Percentiles rank a stretch among this genome's conserved stretches.
Conservation (phyloP, 495 filamentous ascomycete genomes). For the Tuber melanosporum region DNA sequence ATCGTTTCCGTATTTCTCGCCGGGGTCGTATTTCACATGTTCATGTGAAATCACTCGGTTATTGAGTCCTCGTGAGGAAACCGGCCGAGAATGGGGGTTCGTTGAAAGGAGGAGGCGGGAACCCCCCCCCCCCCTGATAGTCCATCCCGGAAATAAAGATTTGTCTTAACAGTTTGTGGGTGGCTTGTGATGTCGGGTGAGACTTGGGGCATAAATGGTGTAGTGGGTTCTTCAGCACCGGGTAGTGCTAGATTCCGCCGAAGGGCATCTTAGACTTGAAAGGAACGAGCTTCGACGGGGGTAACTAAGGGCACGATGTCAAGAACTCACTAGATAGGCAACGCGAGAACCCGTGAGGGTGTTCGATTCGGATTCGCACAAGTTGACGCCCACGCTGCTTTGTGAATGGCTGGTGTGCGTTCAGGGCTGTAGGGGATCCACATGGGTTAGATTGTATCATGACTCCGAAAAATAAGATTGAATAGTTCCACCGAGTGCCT, state of each 20-base stretch:
- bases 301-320: not conserved
- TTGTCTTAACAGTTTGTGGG: not conserved
- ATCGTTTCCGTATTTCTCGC: not conserved
- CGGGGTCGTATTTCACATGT: not conserved
- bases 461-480: not conserved
- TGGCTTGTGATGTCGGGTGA: not conserved
- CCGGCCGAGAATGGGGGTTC: not conserved
- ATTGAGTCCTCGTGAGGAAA: not conserved
- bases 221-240: not conserved
- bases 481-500: not conserved
- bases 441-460: not conserved
- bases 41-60: not conserved
- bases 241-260: not conserved
- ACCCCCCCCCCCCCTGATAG: not conserved
- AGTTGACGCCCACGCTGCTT: not conserved
- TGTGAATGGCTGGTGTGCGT: not conserved
- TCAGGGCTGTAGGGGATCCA: not conserved
- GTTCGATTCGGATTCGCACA: not conserved
- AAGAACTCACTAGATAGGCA: not conserved
- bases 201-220: not conserved
- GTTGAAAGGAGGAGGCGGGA: not conserved
- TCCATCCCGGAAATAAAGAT: not conserved
- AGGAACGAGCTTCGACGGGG: not conserved
- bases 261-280: not conserved
- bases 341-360: not conserved